Evolutionary conservation across 2,329 filamentous ascomycete genomes (phyloP), one percentile per base, ranked within the genome.

Genomic region (Cladosporium phlei): DNA sequence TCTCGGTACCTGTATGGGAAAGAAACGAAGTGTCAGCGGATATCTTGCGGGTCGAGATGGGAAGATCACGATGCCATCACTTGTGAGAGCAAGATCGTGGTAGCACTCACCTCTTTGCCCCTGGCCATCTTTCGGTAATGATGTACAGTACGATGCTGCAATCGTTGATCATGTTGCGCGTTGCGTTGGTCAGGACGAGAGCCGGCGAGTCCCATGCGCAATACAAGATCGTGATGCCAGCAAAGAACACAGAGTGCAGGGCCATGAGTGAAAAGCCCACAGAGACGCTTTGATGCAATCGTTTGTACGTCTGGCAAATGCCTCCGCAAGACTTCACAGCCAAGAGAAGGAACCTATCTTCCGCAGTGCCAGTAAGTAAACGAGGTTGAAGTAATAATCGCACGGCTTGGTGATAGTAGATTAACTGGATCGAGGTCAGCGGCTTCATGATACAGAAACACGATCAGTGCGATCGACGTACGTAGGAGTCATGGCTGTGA

Each of bases 161-260:
- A 12, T 58, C 59, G 30, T 58, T 54, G 30, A 63, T 60, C 27
- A 60, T 55, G 9, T 60, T 61, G 11, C 53, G 44, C 14, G 54
- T 54, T 8, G 46, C 50, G 29, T 54, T 55, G 11, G 34, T 55
- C 22, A 56, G 54, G 5, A 60, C 30, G 8, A 55, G 52, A 7
- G 52, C 49, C 4, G 53, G 55, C 14, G 53, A 53, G 0, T 50
- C 52, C 60, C 60, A 66, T 9, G 56, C 51, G 39, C 60, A 61
- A 47, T 63, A 66, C 8, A 64, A 47, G 12, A 66, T 53, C 6
- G 60, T 63, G 5, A 62, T 47, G 5, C 60, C 61, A 49, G 51
- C 28, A 16, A 61, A 35, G 44, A 62, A 63, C 0, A 61, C 54
- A 2, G 59, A 55, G 19, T 59, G 56, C 20, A 63, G 43, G 6